Evolutionary conservation across 768 basidiomycete species (phyloP).

Genomic region (Suillus subalutaceus): DNA sequence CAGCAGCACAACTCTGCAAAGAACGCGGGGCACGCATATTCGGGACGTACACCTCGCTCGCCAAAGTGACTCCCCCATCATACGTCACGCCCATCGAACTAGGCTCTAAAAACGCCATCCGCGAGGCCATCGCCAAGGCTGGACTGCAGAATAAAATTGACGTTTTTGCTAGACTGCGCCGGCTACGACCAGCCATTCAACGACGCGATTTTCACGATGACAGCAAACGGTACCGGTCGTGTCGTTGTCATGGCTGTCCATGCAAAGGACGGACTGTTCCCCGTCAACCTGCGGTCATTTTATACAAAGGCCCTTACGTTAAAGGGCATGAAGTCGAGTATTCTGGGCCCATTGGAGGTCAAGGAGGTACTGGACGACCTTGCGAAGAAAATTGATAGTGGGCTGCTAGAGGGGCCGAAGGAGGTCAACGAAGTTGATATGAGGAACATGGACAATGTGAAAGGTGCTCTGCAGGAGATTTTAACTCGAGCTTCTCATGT

Average conservation of each 20-base stretch:
- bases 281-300: conserved; percentile 32
- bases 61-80: conserved; percentile 24
- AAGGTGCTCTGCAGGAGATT: conserved; percentile 24
- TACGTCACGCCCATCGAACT: conserved; percentile 37
- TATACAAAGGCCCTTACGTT: conserved; percentile 32
- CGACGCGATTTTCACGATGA: conserved; percentile 37
- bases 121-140: conserved; percentile 28
- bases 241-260: conserved; percentile 39
- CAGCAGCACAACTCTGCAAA: conserved; percentile 35
- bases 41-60: conserved; percentile 37
- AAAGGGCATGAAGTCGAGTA: conserved; percentile 35
- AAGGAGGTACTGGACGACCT: conserved; percentile 31
- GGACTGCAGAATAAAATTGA: conserved; percentile 34
- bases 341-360: conserved; percentile 23
- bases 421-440: conserved; percentile 25
- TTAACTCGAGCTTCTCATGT: conserved; percentile 30
- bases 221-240: conserved; percentile 33
- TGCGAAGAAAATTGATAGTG: conserved; percentile 32
- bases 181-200: conserved; percentile 37
- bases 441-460: conserved; percentile 22
- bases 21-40: conserved; percentile 36
- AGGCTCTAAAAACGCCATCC: conserved; percentile 32
- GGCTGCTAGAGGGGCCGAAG: conserved; percentile 30
- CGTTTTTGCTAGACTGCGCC: conserved; percentile 37
- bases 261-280: conserved; percentile 34